Evolutionary conservation across 2,329 filamentous ascomycete genomes (phyloP).

Genomic region (Penicillium sp.): DNA sequence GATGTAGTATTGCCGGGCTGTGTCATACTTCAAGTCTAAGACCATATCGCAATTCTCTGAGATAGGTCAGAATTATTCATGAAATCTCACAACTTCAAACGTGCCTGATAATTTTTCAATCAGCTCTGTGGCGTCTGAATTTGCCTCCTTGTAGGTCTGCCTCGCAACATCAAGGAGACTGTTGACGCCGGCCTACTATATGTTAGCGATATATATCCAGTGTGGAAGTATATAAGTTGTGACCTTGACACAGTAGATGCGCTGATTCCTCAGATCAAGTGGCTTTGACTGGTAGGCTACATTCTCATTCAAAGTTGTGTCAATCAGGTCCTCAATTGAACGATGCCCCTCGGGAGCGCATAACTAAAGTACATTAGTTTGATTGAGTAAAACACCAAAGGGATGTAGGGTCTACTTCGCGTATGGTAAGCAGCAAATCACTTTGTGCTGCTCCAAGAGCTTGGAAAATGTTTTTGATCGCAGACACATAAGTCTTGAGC

Average conservation of each 20-base stretch:
- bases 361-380: slow-evolving; percentile 43
- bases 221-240: background rate
- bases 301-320: slow-evolving; percentile 73
- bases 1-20: slow-evolving; percentile 76
- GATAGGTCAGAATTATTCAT: slow-evolving; percentile 20
- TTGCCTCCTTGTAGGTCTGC: slow-evolving; percentile 86
- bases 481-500: slow-evolving; percentile 76
- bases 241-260: slow-evolving; percentile 83
- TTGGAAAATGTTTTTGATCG: slow-evolving; percentile 66
- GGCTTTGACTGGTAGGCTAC: slow-evolving; percentile 75
- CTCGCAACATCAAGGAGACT: slow-evolving; percentile 85
- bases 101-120: slow-evolving; percentile 66
- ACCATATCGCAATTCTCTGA: slow-evolving; percentile 58
- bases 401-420: slow-evolving; percentile 47
- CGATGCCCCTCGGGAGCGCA: slow-evolving; percentile 65
- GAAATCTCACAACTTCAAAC: slow-evolving; percentile 13
- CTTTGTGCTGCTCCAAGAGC: slow-evolving; percentile 66
- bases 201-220: slow-evolving; percentile 20
- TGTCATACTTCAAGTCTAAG: slow-evolving; percentile 73
- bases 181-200: slow-evolving; percentile 68
- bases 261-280: slow-evolving; percentile 83
- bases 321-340: slow-evolving; percentile 64
- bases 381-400: background rate
- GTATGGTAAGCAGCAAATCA: slow-evolving; percentile 65
- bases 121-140: slow-evolving; percentile 71